These are phyloP conservation scores for Populus simonii DNA, from an alignment of 345 rosid genomes.

Conservation along the genomic window DNA sequence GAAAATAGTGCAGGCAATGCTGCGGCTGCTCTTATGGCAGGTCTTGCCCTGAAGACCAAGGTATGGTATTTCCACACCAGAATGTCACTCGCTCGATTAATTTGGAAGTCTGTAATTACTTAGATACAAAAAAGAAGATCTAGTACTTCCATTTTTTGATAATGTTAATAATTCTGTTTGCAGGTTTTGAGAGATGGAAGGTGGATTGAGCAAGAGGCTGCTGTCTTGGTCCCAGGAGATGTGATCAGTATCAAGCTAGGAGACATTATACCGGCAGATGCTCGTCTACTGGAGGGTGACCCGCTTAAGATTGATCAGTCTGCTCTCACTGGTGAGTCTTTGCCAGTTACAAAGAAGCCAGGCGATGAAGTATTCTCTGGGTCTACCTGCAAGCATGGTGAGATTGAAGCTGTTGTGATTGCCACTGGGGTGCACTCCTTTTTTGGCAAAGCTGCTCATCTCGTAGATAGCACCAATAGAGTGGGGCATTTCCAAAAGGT, in stretches of 20 bases:
- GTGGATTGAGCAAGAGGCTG: constrained; percentile 79
- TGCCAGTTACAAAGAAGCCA: constrained; percentile 65
- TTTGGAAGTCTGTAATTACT: background rate
- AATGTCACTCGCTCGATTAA: background rate
- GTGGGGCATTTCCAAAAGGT: constrained; percentile 83
- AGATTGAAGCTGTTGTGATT: constrained; percentile 78
- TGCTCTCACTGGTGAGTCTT: constrained; percentile 80
- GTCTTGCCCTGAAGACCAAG: constrained; percentile 74
- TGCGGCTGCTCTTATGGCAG: constrained; percentile 75
- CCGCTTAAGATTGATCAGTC: constrained; percentile 78
- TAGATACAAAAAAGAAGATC: too few species aligned
- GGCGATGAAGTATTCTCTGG: constrained; percentile 81
- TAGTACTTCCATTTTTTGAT: background rate
- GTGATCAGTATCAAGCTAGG: constrained; percentile 74
- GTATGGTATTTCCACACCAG: constrained; percentile 11
- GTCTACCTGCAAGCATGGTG: constrained; percentile 88
- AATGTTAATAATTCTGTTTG: background rate
- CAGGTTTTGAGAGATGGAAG: constrained; percentile 73
- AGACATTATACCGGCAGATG: constrained; percentile 83
- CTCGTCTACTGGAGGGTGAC: constrained; percentile 80
- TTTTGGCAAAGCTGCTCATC: constrained; percentile 92
- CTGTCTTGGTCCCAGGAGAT: constrained; percentile 75
- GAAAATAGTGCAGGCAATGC: constrained; percentile 91
- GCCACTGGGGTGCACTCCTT: constrained; percentile 85
- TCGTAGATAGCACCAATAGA: constrained; percentile 73